Evolutionary conservation across 2,329 filamentous ascomycete species (phyloP), one percentile per base, ranked within the genome.

Genomic region (Alternaria sp.): DNA sequence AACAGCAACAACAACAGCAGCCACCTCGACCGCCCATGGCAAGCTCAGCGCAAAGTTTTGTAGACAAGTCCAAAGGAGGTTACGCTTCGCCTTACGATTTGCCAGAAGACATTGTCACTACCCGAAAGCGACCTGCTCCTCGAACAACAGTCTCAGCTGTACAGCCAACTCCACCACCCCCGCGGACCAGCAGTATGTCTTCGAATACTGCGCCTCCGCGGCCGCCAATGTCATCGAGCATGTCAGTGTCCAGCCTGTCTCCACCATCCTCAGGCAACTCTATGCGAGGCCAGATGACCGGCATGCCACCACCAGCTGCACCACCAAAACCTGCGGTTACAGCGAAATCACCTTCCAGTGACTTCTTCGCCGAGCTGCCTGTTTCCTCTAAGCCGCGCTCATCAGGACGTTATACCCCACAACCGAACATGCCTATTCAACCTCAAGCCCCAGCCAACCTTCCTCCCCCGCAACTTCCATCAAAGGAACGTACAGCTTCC

Each of bases 21-120:
- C 73, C 79, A 17, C 72, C 79, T 46, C 84, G 61, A 68, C 84
- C 68, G 65, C 63, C 58, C 88, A 87, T 77, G 83, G 86, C 74
- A 24, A 74, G 70, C 39, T 76, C 75, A 34, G 75, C 80, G 1
- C 88, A 96, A 74, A 98, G 94, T 77, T 99, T 97, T 77, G 92
- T 86, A 5, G 90, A 94, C 76, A 96, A 96, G 77, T 82, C 92
- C 3, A 98, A 96, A 78, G 91, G 91, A 55, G 93, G 94, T 7
- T 99, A 99, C 75, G 85, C 90, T 48, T 98, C 94, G 21, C 95
- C 95, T 0, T 99, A 97, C 70, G 96, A 99, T 79, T 83, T 99
- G 21, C 95, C 95, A 4, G 91, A 95, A 78, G 94, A 97, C 54
- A 85, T 99, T 29, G 85, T 90, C 28, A 90, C 90, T 67, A 87